Base-by-base conservation (phyloP, 495 filamentous ascomycete species). In the Penicillium malachiteum region DNA sequence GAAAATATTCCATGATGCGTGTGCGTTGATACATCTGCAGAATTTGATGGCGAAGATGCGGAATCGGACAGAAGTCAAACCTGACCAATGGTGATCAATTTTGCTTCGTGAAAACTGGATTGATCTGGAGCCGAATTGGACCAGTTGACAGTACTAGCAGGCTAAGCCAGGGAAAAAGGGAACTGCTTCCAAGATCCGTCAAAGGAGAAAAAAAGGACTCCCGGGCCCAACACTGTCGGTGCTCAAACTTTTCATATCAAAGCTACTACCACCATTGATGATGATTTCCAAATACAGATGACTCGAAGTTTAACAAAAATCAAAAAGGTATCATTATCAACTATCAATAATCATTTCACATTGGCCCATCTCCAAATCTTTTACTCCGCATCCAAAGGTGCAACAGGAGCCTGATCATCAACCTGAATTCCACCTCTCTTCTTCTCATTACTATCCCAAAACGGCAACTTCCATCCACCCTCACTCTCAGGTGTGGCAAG, bases 351-450 rank as follows among this genome's bases (percentile, higher is more conserved):
- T 48, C 50, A 58, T 44, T 18, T 57, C 6, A 33, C 37, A 50
- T 53, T 2, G 42, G 17, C 17, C n/a, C 42, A 48, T 31, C 33
- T 16, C 8, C 5, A 16, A 11, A 30, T 0, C 16, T 8, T 16
- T 66, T 79, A 91, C 72, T 91, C 88, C 7, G 86, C 88, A 79
- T 90, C 87, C 52, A 89, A 69, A 5, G 85, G 86, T 58, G 81
- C 82, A 30, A 79, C 74, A 21, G 90, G 89, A 12, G 81, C 65
- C 40, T 82, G 85, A 68, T 95, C 81, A 71, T 94, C 83, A 11
- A 96, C 91, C 71, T 95, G 91, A 47, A 96, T 86, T 0, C 91
- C 91, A 0, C 91, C 90, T 14, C 91, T 72, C 78, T 94, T 96
- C 80, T 88, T 88, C 77, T 92, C 84, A 54, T 82, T 74, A 47